Base-by-base conservation (phyloP, 805 yeast genomes). In the Kazachstania bromeliacearum region DNA sequence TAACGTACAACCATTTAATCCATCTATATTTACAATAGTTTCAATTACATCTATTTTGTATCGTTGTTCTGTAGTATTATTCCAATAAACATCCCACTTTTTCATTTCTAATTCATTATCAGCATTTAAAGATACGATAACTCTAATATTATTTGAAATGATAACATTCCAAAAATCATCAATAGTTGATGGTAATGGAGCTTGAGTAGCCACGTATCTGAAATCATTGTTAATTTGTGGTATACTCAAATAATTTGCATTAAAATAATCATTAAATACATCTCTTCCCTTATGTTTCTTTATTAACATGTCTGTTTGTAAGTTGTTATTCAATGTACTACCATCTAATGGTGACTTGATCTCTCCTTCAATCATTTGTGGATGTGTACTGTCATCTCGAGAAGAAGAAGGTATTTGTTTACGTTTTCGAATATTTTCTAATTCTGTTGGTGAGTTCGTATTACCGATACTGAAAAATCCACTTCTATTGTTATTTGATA, bases 131-230 rank as follows among this genome's bases (percentile, higher is more conserved):
- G 94, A 83, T 4, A 89, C 60, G 28, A 89, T 75, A 1, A 88
- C 62, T n/a, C 81, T 77, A 6, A 76, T 70, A 3, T 68, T 57
- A 47, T 83, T 74, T 25, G 78, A 72, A 40, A 75, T 66, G 0
- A 84, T 73, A 55, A 85, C 83, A 45, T 77, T 80, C 95, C 96
- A 89, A 52, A 92, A 89, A 56, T 89, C 96, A 23, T 79, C 82
- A 29, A 79, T 68, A 0, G 97, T 89, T 15, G 73, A 68, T 3
- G 66, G 67, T 29, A 83, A 55, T 2, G 98, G 98, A 1, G 96
- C 98, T 54, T 89, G 96, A 1, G 94, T 74, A 0, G 95, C 96
- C 43, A 88, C 82, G 50, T 80, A 82, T 26, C 66, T 52, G 53
- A 46, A 60, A 38, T 53, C 51, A 3, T 44, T 63, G 51, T 51